Conservation (phyloP, 345 rosid species). For the Cochlearia excelsa region DNA sequence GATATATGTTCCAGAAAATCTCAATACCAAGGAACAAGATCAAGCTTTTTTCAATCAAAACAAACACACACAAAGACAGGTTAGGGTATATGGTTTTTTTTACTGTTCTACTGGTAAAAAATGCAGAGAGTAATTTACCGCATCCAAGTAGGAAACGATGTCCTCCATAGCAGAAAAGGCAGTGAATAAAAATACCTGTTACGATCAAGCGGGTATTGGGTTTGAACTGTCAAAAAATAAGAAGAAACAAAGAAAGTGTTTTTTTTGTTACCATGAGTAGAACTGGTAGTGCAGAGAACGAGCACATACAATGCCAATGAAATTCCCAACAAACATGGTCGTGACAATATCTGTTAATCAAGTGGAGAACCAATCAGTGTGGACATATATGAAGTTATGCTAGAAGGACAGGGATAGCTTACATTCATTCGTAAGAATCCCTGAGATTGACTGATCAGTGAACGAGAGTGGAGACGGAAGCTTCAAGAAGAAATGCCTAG, state of each 20-base stretch:
- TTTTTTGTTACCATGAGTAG: constrained; percentile 71
- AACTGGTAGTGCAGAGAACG: constrained; percentile 97
- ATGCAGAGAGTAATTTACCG: constrained; percentile 45
- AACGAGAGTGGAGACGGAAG: constrained; percentile 33
- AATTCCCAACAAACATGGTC: constrained; percentile 80
- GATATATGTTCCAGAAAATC: constrained; percentile 90
- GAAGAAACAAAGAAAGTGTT: background rate
- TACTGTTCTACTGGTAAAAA: background rate
- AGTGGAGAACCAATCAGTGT: constrained; percentile 25
- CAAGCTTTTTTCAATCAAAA: constrained; percentile 45
- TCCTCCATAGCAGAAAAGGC: constrained; percentile 82
- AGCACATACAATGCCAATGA: constrained; percentile 82
- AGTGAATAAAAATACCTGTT: constrained; percentile 85
- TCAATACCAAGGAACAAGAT: constrained; percentile 63
- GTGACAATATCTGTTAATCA: constrained; percentile 60
- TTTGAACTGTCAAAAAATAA: constrained; percentile 1
- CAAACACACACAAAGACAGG: constrained; percentile 12
- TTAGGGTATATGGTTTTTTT: background rate
- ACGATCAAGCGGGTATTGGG: constrained; percentile 16
- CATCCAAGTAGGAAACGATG: constrained; percentile 56
- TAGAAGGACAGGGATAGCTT: constrained; percentile 31
- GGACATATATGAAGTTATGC: constrained; percentile 12
- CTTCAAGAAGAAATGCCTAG: constrained; percentile 42
- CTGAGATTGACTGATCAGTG: constrained; percentile 36
- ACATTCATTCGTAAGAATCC: constrained; percentile 62